Percentiles rank a stretch among this genome's conserved stretches.
These are phyloP conservation scores for Coniochaeta hoffmannii DNA, from an alignment of 2,329 filamentous ascomycete species.

Conservation along the genomic window DNA sequence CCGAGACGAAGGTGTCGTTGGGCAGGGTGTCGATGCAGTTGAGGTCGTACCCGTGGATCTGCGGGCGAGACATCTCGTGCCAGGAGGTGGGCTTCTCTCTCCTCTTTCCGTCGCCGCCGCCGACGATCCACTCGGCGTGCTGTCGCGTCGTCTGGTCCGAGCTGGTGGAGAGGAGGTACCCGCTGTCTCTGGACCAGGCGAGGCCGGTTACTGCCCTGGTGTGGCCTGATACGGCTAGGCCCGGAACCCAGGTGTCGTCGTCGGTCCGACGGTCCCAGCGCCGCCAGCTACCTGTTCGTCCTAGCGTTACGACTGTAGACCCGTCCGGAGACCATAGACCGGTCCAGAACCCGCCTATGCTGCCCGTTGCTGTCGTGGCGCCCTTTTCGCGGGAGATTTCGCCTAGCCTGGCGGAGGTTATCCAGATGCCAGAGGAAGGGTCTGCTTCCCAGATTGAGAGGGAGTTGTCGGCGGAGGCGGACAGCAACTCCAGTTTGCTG, in stretches of 20 bases:
- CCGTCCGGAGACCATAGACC: conserved; percentile 84
- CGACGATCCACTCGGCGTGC: conserved; percentile 64
- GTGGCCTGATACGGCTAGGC: conserved; percentile 75
- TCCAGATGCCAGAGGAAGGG: conserved; percentile 77
- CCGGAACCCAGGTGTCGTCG: conserved; percentile 71
- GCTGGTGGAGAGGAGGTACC: conserved; percentile 82
- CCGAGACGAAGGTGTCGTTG: conserved; percentile 71
- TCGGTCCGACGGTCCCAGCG: conserved; percentile 60
- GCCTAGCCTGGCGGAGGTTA: conserved; percentile 76
- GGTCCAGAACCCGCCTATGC: conserved; percentile 93
- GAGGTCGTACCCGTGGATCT: conserved; percentile 96
- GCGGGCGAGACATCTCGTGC: conserved; percentile 93
- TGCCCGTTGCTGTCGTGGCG: conserved; percentile 91
- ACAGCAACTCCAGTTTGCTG: conserved; percentile 64
- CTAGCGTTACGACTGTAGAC: conserved; percentile 68
- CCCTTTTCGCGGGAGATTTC: conserved; percentile 94
- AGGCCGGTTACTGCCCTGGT: conserved; percentile 73
- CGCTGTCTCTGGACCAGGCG: conserved; percentile 74
- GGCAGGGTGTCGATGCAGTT: conserved; percentile 83
- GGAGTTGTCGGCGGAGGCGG: conserved; percentile 91
- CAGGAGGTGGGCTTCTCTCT: conserved; percentile 51
- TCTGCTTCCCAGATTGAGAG: conserved; percentile 90
- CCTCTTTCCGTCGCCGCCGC: background rate
- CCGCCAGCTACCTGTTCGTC: conserved; percentile 89
- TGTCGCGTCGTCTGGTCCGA: conserved; percentile 89